Conservation (phyloP, 2,329 filamentous ascomycete genomes). For the Sporothrix globosa region DNA sequence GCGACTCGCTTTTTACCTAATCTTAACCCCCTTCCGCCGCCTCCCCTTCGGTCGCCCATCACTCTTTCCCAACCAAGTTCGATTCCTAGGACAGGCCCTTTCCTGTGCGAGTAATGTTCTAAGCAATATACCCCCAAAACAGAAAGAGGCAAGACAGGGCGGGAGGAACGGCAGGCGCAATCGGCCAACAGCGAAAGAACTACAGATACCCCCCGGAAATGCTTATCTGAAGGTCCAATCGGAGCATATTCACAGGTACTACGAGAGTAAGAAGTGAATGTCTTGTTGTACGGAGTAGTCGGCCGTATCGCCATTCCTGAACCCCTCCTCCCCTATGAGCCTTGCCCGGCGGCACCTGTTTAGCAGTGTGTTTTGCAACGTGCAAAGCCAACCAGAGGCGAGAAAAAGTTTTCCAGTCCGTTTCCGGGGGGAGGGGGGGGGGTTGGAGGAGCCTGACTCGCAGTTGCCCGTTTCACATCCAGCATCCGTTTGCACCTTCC, state of each 20-base stretch:
- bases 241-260: too few species aligned
- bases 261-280: too few species aligned
- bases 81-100: not conserved
- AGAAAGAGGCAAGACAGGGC: not conserved
- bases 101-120: not conserved
- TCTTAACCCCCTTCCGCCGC: constrained; percentile 34
- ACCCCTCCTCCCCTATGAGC: constrained; percentile 4
- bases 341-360: constrained; percentile 19
- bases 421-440: too few species aligned
- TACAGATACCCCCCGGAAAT: not conserved
- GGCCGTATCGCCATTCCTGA: constrained; percentile 3
- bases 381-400: not conserved
- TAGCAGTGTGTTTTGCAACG: constrained; percentile 1
- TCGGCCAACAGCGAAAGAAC: not conserved
- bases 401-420: constrained; percentile 21
- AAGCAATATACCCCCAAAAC: not conserved
- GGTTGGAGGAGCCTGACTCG: not conserved
- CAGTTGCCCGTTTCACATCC: constrained; percentile 3
- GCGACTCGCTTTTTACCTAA: constrained; percentile 39
- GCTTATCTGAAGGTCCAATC: constrained; percentile 1
- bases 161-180: not conserved
- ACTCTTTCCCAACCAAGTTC: not conserved
- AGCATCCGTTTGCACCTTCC: not conserved
- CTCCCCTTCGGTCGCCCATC: not conserved
- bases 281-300: not conserved